Evolutionary conservation across 2,329 filamentous ascomycete genomes (phyloP).

Genomic region (Pochonia chlamydosporia): DNA sequence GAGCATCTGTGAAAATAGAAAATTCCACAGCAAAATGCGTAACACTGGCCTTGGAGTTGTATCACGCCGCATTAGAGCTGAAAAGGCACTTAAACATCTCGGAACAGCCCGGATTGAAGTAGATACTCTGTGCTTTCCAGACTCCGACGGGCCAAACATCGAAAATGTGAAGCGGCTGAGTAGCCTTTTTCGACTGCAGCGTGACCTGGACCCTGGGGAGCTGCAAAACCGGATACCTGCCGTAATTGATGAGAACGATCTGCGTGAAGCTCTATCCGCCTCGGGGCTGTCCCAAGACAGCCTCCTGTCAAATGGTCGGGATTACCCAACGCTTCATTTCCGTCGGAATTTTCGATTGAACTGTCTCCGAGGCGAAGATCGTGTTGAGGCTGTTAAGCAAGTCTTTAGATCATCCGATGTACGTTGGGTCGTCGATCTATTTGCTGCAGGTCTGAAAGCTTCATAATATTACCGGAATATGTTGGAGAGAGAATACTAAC

Average conservation of each 20-base stretch:
- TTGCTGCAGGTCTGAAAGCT: slow-evolving; percentile 16
- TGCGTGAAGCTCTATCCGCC: slow-evolving; percentile 15
- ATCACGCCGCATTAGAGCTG: not conserved
- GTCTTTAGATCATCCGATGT: not conserved
- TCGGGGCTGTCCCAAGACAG: slow-evolving; percentile 4
- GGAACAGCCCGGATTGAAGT: not conserved
- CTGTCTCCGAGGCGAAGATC: slow-evolving; percentile 20
- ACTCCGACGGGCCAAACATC: not conserved
- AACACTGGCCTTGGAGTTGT: not conserved
- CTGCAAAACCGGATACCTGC: slow-evolving; percentile 23
- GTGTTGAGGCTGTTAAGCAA: slow-evolving; percentile 8
- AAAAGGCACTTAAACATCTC: not conserved
- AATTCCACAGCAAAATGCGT: not conserved
- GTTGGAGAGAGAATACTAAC: not conserved
- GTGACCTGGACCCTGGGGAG: slow-evolving; percentile 15
- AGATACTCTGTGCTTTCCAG: not conserved
- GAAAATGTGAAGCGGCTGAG: slow-evolving; percentile 8
- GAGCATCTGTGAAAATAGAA: too few relatives aligned
- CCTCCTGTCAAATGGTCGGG: not conserved
- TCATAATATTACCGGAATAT: not conserved
- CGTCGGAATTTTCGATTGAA: slow-evolving; percentile 12
- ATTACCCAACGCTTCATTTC: slow-evolving; percentile 14
- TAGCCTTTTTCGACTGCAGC: slow-evolving; percentile 14
- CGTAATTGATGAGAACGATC: slow-evolving; percentile 19
- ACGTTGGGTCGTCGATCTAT: slow-evolving; percentile 24